Evolutionary conservation across 1,139 yeast genomes (phyloP), one percentile per base, ranked within the genome.

Genomic region (Yamadazyma membranifaciens): DNA sequence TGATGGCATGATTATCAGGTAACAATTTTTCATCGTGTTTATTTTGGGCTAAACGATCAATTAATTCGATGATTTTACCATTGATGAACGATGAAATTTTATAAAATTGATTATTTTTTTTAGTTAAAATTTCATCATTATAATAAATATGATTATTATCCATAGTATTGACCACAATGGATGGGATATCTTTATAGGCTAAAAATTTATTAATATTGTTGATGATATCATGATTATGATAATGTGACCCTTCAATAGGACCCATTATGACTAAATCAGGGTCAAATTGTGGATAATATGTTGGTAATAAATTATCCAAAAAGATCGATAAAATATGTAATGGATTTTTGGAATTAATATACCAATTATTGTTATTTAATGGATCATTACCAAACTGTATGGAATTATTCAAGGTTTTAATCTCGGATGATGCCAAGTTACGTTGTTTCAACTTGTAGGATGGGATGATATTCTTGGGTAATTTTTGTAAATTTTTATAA

Each of bases 241-340:
- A 45, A 39, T 41, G 7, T 16, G 30, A 10, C 2, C 68, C 68
- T 45, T 63, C 69, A 40, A 63, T 60, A 3, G 77, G 75, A 1
- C 77, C 75, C 12, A 69, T 41, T 13, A 73, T 39, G 2, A 72
- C 62, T 50, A 72, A 55, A 47, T 73, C 77, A 1, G 70, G 64
- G 3, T 50, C 45, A 42, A 63, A 57, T 9, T 55, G 53, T 0
- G 65, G 58, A 42, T 64, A 60, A 43, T 49, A 54, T 3, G 40
- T 40, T 2, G 74, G 73, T 14, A 70, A 45, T 31, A 73, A 52
- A 14, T 59, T 54, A 42, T 67, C 67, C 27, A 65, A 46, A 1
- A 65, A 71, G 24, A 67, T 54, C 6, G 63, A 48, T 34, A 70
- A 53, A 1, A 63, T 43, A 31, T 60, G 62, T 24, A 64, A 36